Percentiles rank a stretch among this genome's conserved stretches.
These are phyloP conservation scores for Leishmania arabica DNA, from an alignment of 208 protist species.

Conservation along the genomic window DNA sequence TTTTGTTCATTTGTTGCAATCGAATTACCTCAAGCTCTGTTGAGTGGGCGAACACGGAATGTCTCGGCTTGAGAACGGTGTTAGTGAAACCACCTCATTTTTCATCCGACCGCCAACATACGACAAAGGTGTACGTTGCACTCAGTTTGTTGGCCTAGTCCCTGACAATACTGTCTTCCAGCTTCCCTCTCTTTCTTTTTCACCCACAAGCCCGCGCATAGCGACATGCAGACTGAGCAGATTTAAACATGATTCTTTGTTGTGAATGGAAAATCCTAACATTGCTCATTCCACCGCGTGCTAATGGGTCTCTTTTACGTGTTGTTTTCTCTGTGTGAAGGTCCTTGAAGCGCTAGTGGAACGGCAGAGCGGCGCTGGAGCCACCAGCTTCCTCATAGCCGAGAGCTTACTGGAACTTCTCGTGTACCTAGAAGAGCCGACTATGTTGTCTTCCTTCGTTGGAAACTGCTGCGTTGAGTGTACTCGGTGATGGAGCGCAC, in stretches of 20 bases:
- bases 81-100: not conserved
- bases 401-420: not conserved
- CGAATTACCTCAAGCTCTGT: not conserved
- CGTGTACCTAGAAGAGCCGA: not conserved
- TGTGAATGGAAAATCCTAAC: not conserved
- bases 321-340: not conserved
- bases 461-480: not conserved
- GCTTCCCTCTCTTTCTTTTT: not conserved
- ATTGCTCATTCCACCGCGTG: not conserved
- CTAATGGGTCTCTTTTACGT: not conserved
- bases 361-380: not conserved
- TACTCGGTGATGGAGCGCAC: not conserved
- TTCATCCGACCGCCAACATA: not conserved
- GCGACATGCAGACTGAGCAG: not conserved
- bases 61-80: not conserved
- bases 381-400: not conserved
- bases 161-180: too few species aligned
- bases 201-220: not conserved
- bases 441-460: not conserved
- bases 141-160: not conserved
- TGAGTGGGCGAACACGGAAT: too few species aligned
- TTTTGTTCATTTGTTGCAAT: not conserved
- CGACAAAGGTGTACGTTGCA: not conserved
- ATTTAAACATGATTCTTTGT: not conserved
- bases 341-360: not conserved